These are phyloP conservation scores for Fusarium annulatum DNA, from an alignment of 2,329 filamentous ascomycete genomes.

Conservation along the genomic window DNA sequence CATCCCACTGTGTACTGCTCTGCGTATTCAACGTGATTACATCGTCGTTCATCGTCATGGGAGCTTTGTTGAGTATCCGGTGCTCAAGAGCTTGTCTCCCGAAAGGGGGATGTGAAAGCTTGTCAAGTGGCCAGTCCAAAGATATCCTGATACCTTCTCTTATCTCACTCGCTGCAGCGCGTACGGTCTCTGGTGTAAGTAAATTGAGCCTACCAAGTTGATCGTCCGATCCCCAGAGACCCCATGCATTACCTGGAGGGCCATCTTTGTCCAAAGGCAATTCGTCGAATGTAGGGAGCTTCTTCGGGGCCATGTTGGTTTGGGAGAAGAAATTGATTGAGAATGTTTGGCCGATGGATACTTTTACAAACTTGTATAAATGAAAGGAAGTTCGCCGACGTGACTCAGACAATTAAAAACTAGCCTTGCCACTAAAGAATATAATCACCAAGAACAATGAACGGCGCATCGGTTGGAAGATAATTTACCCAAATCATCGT, in stretches of 20 bases:
- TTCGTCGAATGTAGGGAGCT: background rate
- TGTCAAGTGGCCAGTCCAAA: background rate
- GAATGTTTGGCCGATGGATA: background rate
- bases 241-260: background rate
- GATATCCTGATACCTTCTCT: background rate
- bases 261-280: background rate
- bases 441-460: background rate
- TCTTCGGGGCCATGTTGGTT: background rate
- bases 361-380: too few relatives aligned
- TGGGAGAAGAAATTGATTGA: background rate
- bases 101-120: background rate
- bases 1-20: background rate
- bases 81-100: background rate
- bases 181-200: background rate
- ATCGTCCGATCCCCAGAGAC: background rate
- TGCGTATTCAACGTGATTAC: background rate
- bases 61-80: background rate
- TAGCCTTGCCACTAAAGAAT: background rate
- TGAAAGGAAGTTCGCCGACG: background rate
- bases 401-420: background rate
- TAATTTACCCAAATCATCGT: background rate
- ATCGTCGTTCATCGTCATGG: background rate
- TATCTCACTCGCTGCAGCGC: background rate
- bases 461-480: background rate
- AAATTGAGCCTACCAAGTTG: background rate